A percentile compares a stretch with the other conserved stretches of the same genome.
Evolutionary conservation across 495 filamentous ascomycete genomes (phyloP).

Genomic region (Daldinia concentrica): DNA sequence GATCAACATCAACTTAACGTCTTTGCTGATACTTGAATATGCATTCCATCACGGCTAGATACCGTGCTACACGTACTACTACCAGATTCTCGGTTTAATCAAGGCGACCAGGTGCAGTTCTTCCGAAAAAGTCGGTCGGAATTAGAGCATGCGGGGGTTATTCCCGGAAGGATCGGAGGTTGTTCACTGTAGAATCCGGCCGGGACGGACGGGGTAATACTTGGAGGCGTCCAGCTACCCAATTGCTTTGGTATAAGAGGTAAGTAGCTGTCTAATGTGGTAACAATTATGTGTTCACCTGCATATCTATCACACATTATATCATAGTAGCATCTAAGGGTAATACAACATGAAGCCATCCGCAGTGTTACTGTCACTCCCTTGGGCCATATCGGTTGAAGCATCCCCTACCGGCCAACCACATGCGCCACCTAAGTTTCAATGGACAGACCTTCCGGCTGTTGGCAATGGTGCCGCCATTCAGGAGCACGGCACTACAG

Average conservation of each 20-base stretch:
- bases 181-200: not conserved
- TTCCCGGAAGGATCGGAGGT: not conserved
- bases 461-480: slow-evolving; percentile 28
- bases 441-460: not conserved
- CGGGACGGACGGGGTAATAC: not conserved
- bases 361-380: not conserved
- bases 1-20: not conserved
- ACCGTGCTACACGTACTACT: not conserved
- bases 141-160: not conserved
- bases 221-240: not conserved
- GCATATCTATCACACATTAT: not conserved
- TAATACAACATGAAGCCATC: not conserved
- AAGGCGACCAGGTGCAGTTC: not conserved
- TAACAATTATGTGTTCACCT: not conserved
- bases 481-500: slow-evolving; percentile 44
- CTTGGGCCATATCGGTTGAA: not conserved
- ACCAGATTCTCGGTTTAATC: not conserved
- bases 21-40: not conserved
- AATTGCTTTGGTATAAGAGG: not conserved
- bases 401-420: not conserved
- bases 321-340: not conserved
- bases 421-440: not conserved
- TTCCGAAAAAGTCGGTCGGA: not conserved
- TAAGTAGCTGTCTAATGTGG: not conserved
- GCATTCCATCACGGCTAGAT: not conserved